phyloP scores from a whole-genome alignment of 352 stramenopile genomes.

The Elongisporangium senticosum region DNA sequence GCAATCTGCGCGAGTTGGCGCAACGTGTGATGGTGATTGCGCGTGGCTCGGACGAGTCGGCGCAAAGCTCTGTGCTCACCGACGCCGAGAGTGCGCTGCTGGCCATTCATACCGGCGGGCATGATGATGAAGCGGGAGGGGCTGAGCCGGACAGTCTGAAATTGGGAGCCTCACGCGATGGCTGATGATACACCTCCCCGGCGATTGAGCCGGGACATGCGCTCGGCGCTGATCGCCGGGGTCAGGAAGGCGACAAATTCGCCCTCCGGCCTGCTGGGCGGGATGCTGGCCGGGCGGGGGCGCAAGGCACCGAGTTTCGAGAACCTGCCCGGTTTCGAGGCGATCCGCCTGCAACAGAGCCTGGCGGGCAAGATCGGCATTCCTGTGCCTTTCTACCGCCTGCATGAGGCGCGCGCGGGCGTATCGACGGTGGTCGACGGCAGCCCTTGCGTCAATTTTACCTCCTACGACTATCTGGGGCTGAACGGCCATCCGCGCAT shows the following conservation, averaged over 20 bases:
- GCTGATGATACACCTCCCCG: constrained; percentile 5
- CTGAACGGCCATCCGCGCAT: constrained; percentile 4
- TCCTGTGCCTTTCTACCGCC: constrained; percentile 5
- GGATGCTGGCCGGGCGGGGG: constrained; percentile 3
- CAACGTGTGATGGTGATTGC: constrained; percentile 5
- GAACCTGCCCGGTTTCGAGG: constrained; percentile 4
- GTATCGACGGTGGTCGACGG: constrained; percentile 4
- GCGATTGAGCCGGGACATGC: constrained; percentile 4
- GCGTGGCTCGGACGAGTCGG: constrained; percentile 4
- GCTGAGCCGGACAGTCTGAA: constrained; percentile 5
- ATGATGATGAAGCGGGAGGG: constrained; percentile 5
- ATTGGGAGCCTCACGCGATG: constrained; percentile 5
- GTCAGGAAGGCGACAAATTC: constrained; percentile 5
- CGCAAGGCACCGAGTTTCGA: constrained; percentile 5
- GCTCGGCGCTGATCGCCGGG: constrained; percentile 3
- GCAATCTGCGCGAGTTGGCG: constrained; percentile 4
- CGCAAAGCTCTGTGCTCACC: constrained; percentile 5
- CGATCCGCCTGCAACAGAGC: constrained; percentile 4
- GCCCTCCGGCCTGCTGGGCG: constrained; percentile 3
- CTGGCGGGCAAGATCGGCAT: constrained; percentile 4
- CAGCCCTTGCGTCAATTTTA: constrained; percentile 5
- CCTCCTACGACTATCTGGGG: constrained; percentile 5
- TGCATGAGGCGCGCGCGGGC: constrained; percentile 3
- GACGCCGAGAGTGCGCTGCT: constrained; percentile 4
- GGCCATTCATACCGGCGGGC: constrained; percentile 4